A percentile compares a stretch with the other conserved stretches of the same genome.
These are phyloP conservation scores for Huntiella bhutanensis DNA, from an alignment of 2,329 filamentous ascomycete species.

Conservation along the genomic window DNA sequence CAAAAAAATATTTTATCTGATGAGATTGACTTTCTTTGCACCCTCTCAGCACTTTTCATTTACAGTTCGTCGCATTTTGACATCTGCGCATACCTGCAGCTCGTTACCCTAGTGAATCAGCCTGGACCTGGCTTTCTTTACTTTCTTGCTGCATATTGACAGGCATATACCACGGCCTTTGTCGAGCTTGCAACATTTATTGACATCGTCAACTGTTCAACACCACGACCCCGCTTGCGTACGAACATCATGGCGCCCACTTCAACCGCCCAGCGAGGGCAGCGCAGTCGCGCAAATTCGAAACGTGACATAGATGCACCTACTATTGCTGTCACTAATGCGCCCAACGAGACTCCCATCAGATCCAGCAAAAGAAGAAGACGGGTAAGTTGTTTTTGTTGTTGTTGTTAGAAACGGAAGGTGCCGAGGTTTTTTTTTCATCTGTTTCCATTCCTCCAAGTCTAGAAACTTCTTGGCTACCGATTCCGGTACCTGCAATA, in stretches of 20 bases:
- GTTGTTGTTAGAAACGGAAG: too few species aligned
- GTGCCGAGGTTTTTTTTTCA: too few species aligned
- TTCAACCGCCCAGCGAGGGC: conserved; percentile 19
- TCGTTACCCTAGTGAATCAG: too few species aligned
- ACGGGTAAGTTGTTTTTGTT: conserved; percentile 25
- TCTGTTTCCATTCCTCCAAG: too few species aligned
- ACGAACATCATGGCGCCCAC: conserved; percentile 1
- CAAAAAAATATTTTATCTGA: too few species aligned
- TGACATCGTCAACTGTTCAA: too few species aligned
- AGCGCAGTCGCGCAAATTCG: conserved; percentile 18
- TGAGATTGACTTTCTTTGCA: too few species aligned
- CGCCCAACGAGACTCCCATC: conserved; percentile 35
- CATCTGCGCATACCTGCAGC: background rate
- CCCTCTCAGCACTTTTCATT: background rate
- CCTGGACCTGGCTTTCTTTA: background rate
- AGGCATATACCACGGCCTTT: background rate
- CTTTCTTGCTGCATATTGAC: background rate
- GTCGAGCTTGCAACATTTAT: too few species aligned
- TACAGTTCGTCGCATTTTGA: background rate
- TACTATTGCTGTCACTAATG: conserved; percentile 17
- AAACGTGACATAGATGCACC: conserved; percentile 17
- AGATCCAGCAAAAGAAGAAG: conserved; percentile 46
- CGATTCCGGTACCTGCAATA: background rate
- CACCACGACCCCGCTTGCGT: too few species aligned
- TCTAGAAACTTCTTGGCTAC: too few species aligned